These are phyloP conservation scores for Scopulariopsis brevicaulis DNA, from an alignment of 2,329 filamentous ascomycete genomes.

Conservation along the genomic window DNA sequence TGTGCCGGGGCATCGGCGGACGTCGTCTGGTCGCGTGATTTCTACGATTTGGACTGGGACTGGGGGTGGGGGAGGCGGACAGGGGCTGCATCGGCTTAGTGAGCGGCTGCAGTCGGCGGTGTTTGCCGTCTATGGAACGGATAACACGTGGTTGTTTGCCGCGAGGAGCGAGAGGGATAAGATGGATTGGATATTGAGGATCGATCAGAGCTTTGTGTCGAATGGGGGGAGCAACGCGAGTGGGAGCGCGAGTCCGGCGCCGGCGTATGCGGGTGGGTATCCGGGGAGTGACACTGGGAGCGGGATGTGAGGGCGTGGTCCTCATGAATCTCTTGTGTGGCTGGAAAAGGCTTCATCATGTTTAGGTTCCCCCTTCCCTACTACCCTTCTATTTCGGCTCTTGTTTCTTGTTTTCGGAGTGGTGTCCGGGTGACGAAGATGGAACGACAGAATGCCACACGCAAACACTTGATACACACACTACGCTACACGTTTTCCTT, in stretches of 20 bases:
- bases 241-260: constrained; percentile 22
- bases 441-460: background rate
- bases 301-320: background rate
- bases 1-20: constrained; percentile 34
- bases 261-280: constrained; percentile 5
- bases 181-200: constrained; percentile 91
- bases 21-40: constrained; percentile 38
- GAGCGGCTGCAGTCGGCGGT: constrained; percentile 58
- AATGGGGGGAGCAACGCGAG: constrained; percentile 28
- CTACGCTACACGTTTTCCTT: background rate
- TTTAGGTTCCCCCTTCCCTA: background rate
- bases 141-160: constrained; percentile 93
- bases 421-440: background rate
- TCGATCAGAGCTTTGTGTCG: constrained; percentile 67
- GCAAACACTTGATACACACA: no score
- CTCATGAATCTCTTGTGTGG: background rate
- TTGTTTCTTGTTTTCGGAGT: background rate
- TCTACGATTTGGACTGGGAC: constrained; percentile 43
- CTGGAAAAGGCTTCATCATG: background rate
- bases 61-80: constrained; percentile 21
- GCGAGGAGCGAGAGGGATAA: constrained; percentile 84
- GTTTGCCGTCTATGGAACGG: constrained; percentile 87
- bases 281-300: constrained; percentile 5
- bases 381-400: background rate
- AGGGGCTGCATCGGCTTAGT: constrained; percentile 40